These are phyloP conservation scores for Larix sibirica DNA, from an alignment of 83 land plant genomes.

Conservation along the genomic window DNA sequence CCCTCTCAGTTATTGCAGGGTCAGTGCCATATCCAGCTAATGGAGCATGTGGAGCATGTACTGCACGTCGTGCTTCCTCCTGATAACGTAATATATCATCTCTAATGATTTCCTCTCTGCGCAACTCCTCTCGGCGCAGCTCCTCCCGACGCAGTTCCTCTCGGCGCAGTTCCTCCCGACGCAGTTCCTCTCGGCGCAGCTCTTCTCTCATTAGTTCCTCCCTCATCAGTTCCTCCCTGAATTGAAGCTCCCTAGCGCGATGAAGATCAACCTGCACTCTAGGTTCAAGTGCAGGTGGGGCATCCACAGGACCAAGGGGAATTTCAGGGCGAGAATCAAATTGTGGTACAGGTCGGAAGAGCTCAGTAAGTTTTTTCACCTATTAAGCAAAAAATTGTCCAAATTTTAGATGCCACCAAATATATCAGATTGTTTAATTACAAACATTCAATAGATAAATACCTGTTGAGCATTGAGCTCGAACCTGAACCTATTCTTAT, in stretches of 20 bases:
- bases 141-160: background rate
- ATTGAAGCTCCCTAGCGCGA: background rate
- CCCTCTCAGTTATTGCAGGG: background rate
- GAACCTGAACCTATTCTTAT: constrained; percentile 42
- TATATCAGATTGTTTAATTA: too few species aligned
- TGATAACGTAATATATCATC: background rate
- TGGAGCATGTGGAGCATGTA: constrained; percentile 1
- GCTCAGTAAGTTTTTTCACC: background rate
- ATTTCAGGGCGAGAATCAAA: background rate
- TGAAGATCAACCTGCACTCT: background rate
- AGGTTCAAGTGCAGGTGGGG: background rate
- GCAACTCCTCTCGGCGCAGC: background rate
- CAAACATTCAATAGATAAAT: too few species aligned
- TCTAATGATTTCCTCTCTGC: background rate
- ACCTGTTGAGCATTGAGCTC: constrained; percentile 54
- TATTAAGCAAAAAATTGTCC: background rate
- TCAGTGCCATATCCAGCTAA: background rate
- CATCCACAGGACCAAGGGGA: background rate
- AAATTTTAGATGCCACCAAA: too few species aligned
- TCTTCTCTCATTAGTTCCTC: background rate
- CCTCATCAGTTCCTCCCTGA: background rate
- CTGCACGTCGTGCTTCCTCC: background rate
- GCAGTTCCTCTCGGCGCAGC: background rate
- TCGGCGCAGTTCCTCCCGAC: background rate
- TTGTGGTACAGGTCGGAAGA: constrained; percentile 1